Percentiles rank a stretch among this genome's conserved stretches.
These are phyloP conservation scores for Daldinia vernicosa DNA, from an alignment of 495 filamentous ascomycete species.

Conservation along the genomic window DNA sequence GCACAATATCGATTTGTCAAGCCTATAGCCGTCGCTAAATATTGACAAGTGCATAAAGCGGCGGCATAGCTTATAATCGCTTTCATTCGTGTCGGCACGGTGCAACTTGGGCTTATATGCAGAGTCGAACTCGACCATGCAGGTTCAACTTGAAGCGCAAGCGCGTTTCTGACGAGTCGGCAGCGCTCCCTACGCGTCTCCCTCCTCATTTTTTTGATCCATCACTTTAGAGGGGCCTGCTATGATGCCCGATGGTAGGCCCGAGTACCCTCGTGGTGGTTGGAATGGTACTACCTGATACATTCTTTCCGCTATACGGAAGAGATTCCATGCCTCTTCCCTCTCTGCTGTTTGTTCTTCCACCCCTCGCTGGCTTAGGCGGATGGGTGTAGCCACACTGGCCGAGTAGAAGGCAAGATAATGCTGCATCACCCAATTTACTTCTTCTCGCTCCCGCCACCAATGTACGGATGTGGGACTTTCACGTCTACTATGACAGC, in stretches of 20 bases:
- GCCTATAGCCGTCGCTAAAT: slow-evolving; percentile 5
- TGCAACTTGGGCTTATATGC: background rate
- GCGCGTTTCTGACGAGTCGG: slow-evolving; percentile 29
- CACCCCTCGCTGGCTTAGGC: slow-evolving; percentile 6
- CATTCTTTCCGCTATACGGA: slow-evolving; percentile 42
- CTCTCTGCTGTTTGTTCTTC: slow-evolving; percentile 23
- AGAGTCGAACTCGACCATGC: slow-evolving; percentile 11
- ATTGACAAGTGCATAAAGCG: slow-evolving; percentile 4
- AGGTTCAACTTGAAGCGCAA: slow-evolving; percentile 26
- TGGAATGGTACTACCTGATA: slow-evolving; percentile 46
- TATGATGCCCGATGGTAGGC: slow-evolving; percentile 32
- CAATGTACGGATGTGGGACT: slow-evolving; percentile 38
- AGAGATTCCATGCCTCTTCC: slow-evolving; percentile 25
- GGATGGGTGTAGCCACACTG: slow-evolving; percentile 6
- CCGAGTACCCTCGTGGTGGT: slow-evolving; percentile 42
- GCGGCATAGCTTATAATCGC: slow-evolving; percentile 4
- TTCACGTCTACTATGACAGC: slow-evolving; percentile 17
- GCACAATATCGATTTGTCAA: slow-evolving; percentile 7
- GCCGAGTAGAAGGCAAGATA: slow-evolving; percentile 13
- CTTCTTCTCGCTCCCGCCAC: slow-evolving; percentile 35
- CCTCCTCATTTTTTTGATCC: slow-evolving; percentile 20
- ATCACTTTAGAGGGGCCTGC: slow-evolving; percentile 30
- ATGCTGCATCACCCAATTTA: slow-evolving; percentile 27
- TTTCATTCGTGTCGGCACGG: slow-evolving; percentile 4
- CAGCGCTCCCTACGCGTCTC: slow-evolving; percentile 24